These are phyloP conservation scores for Solanum dulcamara DNA, from an alignment of 257 asterid species.

Conservation along the genomic window DNA sequence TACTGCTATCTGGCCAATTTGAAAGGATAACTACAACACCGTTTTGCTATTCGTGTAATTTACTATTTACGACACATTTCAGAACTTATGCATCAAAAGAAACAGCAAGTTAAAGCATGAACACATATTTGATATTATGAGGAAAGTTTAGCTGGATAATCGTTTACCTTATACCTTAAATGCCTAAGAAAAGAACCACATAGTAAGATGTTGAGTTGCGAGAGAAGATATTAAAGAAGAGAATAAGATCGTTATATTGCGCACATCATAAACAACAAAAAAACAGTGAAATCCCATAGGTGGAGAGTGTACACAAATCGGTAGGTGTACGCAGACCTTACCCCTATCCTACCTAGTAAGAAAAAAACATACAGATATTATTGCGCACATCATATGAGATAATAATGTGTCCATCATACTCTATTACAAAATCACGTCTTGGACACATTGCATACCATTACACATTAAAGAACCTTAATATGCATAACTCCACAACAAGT, in stretches of 20 bases:
- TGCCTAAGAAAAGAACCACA: not conserved
- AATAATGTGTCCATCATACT: not conserved
- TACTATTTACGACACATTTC: not conserved
- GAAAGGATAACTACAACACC: not conserved
- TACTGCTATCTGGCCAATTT: not conserved
- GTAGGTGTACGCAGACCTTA: not conserved
- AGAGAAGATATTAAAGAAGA: not conserved
- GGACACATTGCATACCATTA: not conserved
- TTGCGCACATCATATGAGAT: not conserved
- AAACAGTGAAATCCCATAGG: not conserved
- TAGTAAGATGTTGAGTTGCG: not conserved
- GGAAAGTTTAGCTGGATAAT: not conserved
- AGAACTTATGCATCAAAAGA: not conserved
- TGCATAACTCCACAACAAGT: not conserved
- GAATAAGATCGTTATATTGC: not conserved
- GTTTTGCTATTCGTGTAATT: not conserved
- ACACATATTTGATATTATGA: not conserved
- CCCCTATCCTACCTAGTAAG: not conserved
- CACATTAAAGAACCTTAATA: not conserved
- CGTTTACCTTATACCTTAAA: not conserved
- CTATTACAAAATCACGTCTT: not conserved
- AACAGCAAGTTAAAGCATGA: not conserved
- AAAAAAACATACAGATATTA: not conserved
- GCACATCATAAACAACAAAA: not conserved
- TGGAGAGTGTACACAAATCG: not conserved